A percentile compares a stretch with the other conserved stretches of the same genome.
phyloP scores from a whole-genome alignment of 768 basidiomycete genomes.

The Amylocystis lapponica region DNA sequence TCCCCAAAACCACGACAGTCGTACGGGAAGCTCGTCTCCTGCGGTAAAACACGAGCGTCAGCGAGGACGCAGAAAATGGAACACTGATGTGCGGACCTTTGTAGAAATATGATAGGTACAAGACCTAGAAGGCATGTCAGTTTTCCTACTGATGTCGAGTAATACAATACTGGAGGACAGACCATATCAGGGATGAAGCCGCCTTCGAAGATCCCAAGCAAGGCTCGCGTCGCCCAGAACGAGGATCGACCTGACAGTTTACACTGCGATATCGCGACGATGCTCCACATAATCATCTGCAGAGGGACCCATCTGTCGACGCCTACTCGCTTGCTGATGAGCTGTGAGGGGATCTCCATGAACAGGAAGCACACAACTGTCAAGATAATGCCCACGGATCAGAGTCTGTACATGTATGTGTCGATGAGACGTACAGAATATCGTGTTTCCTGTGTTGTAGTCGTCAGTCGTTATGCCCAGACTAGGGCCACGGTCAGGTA shows the following conservation, averaged over 20 bases:
- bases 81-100: not conserved
- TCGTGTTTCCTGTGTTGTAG: conserved; percentile 11
- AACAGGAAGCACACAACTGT: conserved; percentile 15
- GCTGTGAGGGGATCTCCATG: conserved; percentile 59
- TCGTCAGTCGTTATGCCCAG: conserved; percentile 51
- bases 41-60: conserved; percentile 46
- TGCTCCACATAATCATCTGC: conserved; percentile 35
- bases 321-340: conserved; percentile 50
- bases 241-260: conserved; percentile 44
- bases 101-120: conserved; percentile 44
- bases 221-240: conserved; percentile 39
- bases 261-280: conserved; percentile 47
- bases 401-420: too few species aligned
- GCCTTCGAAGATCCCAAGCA: conserved; percentile 46
- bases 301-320: conserved; percentile 52
- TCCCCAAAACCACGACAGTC: conserved; percentile 17
- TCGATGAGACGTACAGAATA: too few species aligned
- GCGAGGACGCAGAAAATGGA: not conserved
- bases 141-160: too few species aligned
- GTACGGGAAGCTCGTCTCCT: conserved; percentile 32
- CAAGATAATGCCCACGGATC: too few species aligned
- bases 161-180: too few species aligned
- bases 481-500: too few species aligned
- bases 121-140: too few species aligned
- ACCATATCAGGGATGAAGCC: conserved; percentile 26